These are phyloP conservation scores for Vanderwaltozyma yarrowii DNA, from an alignment of 805 yeast genomes.

Conservation along the genomic window DNA sequence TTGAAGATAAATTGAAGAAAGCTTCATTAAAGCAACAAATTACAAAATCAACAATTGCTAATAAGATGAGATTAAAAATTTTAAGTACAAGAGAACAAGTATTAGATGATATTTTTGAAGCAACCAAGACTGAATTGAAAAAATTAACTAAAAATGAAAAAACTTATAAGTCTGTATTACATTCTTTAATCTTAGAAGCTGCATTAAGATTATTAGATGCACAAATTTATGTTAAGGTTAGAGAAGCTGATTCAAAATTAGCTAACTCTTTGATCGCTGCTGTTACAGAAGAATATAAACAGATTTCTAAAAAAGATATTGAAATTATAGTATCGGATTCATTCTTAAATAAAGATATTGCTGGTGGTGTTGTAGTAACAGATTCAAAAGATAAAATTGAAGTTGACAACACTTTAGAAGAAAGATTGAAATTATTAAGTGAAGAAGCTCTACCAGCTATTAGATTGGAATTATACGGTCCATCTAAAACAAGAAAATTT, in stretches of 20 bases:
- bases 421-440: slow-evolving; percentile 74
- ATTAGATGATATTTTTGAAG: slow-evolving; percentile 61
- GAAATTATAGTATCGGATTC: slow-evolving; percentile 46
- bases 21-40: slow-evolving; percentile 91
- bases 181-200: slow-evolving; percentile 72
- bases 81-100: slow-evolving; percentile 78
- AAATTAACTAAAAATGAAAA: slow-evolving; percentile 42
- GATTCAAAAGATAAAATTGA: slow-evolving; percentile 75
- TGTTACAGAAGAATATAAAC: slow-evolving; percentile 55
- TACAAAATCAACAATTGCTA: slow-evolving; percentile 87
- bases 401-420: slow-evolving; percentile 87
- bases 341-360: slow-evolving; percentile 47
- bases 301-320: slow-evolving; percentile 48
- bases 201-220: slow-evolving; percentile 65
- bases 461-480: slow-evolving; percentile 81
- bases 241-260: slow-evolving; percentile 25
- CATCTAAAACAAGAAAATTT: slow-evolving; percentile 78
- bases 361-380: slow-evolving; percentile 74
- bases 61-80: slow-evolving; percentile 88
- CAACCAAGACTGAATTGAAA: slow-evolving; percentile 54
- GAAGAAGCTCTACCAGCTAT: slow-evolving; percentile 87
- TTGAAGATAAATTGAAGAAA: slow-evolving; percentile 79
- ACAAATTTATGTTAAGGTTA: slow-evolving; percentile 50
- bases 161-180: slow-evolving; percentile 59
- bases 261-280: slow-evolving; percentile 38